These are phyloP conservation scores for Gracilaria gracilis DNA, from an alignment of 23 red algal genomes.

Conservation along the genomic window DNA sequence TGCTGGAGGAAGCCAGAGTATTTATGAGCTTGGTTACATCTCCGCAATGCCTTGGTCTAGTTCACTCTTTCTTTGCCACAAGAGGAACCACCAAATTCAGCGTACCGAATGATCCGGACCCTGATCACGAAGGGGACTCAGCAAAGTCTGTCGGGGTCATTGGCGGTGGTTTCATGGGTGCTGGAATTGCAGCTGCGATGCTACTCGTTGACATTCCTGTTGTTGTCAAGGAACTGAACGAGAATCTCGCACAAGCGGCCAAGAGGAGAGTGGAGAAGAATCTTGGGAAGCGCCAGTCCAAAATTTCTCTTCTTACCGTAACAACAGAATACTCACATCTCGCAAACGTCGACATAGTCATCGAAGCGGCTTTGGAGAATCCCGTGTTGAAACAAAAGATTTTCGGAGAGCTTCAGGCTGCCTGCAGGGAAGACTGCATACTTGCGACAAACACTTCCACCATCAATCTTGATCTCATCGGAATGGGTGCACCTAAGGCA, in stretches of 20 bases:
- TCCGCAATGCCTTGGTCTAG: conserved; percentile 66
- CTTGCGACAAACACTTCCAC: conserved; percentile 97
- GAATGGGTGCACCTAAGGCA: conserved; percentile 70
- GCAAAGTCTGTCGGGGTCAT: conserved; percentile 78
- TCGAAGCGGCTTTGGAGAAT: conserved; percentile 97
- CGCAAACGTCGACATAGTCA: conserved; percentile 86
- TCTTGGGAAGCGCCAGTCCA: conserved; percentile 50
- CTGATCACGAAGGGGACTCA: conserved; percentile 14
- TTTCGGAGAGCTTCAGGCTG: conserved; percentile 75
- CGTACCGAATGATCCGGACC: conserved; percentile 24
- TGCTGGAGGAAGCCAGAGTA: conserved; percentile 66
- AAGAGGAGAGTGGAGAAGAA: conserved; percentile 79
- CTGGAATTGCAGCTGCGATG: conserved; percentile 90
- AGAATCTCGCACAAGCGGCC: conserved; percentile 70
- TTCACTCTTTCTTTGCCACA: conserved; percentile 94
- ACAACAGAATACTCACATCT: conserved; percentile 75
- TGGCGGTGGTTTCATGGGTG: conserved; percentile 98
- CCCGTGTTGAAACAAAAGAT: conserved; percentile 91
- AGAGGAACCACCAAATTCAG: conserved; percentile 74
- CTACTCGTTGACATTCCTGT: conserved; percentile 73
- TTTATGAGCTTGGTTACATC: conserved; percentile 77
- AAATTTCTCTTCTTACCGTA: conserved; percentile 45
- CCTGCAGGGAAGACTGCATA: conserved; percentile 80
- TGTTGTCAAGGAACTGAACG: conserved; percentile 95
- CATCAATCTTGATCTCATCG: conserved; percentile 97